A percentile compares a stretch with the other conserved stretches of the same genome.
These are phyloP conservation scores for Capniomyces stellatus DNA, from an alignment of 371 early-diverging fungal species.

Conservation along the genomic window DNA sequence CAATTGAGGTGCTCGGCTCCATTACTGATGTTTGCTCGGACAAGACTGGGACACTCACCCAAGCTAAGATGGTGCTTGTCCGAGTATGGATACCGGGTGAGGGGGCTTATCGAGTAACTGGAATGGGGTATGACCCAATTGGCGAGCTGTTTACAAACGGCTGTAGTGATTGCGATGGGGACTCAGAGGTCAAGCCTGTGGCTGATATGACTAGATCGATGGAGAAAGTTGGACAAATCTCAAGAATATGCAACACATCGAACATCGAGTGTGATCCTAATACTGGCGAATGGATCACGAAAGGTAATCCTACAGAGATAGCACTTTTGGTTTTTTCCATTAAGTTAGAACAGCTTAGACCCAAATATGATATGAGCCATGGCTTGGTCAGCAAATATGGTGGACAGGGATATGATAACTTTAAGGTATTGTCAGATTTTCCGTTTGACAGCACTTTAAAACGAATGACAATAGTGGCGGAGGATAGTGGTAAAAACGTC, in stretches of 20 bases:
- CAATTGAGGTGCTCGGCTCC: constrained; percentile 74
- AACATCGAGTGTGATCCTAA: constrained; percentile 37
- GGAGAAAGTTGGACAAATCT: constrained; percentile 23
- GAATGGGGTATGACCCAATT: constrained; percentile 39
- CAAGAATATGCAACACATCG: constrained; percentile 56
- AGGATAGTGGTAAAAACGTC: constrained; percentile 29
- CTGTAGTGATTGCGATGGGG: background rate
- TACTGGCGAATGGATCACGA: constrained; percentile 38
- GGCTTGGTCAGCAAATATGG: too few species aligned
- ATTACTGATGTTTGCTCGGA: constrained; percentile 86
- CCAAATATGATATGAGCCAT: constrained; percentile 27
- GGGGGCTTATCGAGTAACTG: constrained; percentile 43
- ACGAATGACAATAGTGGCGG: constrained; percentile 28
- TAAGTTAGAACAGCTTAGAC: constrained; percentile 45
- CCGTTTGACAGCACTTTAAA: constrained; percentile 71
- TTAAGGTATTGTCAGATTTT: constrained; percentile 54
- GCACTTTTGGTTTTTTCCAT: constrained; percentile 56
- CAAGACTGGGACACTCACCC: constrained; percentile 63
- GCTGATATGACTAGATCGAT: constrained; percentile 18
- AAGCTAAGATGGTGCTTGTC: constrained; percentile 48
- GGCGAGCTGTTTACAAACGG: constrained; percentile 28
- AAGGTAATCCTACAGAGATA: constrained; percentile 69
- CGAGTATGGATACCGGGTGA: constrained; percentile 45
- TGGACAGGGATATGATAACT: too few species aligned
- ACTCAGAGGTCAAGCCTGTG: background rate